Evolutionary conservation across 352 stramenopile species (phyloP), one percentile per base, ranked within the genome.

Genomic region (Blastocystis sp.): DNA sequence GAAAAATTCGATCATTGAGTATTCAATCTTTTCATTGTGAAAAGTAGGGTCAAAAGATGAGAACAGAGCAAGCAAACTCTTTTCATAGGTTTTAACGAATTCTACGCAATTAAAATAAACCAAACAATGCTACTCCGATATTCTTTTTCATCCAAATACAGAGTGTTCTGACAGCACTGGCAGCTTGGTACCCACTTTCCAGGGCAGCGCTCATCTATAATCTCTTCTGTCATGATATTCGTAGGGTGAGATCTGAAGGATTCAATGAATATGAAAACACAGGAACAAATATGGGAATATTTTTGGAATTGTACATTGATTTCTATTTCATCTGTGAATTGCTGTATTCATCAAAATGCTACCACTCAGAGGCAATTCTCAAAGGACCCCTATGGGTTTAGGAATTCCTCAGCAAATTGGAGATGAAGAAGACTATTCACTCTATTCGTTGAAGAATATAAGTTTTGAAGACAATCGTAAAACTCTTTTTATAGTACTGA

Each of bases 1-100:
- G 45, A 80, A 80, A 26, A 80, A 80, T n/a, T 80, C 70, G n/a
- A 80, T 54, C 70, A 80, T 80, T 8, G 70, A 80, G 18, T 61
- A 29, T 26, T 29, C 13, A 29, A 80, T 61, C 37, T 34, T 23
- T 43, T 20, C 20, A 7, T 63, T 54, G 18, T 80, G 26, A 39
- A 80, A 61, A 41, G 34, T 15, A 80, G 53, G 50, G 23, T 47
- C 70, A 6, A 80, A 47, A 9, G 45, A 64, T 29, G 50, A 29
- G 45, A 80, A 80, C 20, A 80, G 54, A 20, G 45, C 50, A n/a
- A 80, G 26, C 70, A 80, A 41, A 41, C 70, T 80, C 70, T 63
- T 62, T 26, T 80, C 41, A 20, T 80, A 80, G 9, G 37, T 80
- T 45, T 80, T 80, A 47, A 80, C 41, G 20, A 80, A 80, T 80